Conservation (phyloP, 805 yeast genomes). For the Cyberlindnera amylophila region DNA sequence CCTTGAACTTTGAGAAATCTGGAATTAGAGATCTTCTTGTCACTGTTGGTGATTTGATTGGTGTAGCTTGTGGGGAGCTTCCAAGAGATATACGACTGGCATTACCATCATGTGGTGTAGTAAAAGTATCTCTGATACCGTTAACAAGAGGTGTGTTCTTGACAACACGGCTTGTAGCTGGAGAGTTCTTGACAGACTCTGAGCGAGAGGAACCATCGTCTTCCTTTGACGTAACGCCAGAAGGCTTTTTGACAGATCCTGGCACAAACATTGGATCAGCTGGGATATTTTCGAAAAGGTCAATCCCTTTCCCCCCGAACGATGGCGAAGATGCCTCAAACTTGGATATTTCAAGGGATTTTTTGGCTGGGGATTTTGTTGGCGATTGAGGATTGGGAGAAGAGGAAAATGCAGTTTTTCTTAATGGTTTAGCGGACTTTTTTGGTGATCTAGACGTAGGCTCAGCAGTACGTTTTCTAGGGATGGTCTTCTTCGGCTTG, state of each 20-base stretch:
- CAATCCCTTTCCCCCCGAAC: constrained; percentile 1
- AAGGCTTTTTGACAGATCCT: too few species aligned
- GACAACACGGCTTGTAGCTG: background rate
- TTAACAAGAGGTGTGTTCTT: background rate
- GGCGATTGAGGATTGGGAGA: constrained; percentile 20
- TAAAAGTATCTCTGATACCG: background rate
- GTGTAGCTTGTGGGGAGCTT: constrained; percentile 14
- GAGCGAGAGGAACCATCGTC: too few species aligned
- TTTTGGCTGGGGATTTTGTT: constrained; percentile 23
- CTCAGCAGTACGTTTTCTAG: constrained; percentile 25
- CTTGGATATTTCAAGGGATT: constrained; percentile 23
- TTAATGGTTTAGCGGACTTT: constrained; percentile 9
- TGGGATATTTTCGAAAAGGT: constrained; percentile 9
- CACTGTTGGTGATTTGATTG: constrained; percentile 8
- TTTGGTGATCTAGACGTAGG: constrained; percentile 12
- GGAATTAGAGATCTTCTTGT: constrained; percentile 30
- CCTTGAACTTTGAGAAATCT: constrained; percentile 30
- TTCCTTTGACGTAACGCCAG: too few species aligned
- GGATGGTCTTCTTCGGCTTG: constrained; percentile 18
- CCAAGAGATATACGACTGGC: constrained; percentile 9
- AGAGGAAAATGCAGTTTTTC: constrained; percentile 30
- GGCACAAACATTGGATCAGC: background rate
- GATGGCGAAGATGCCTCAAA: constrained; percentile 22
- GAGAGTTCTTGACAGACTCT: background rate
- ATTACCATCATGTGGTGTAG: constrained; percentile 16